Evolutionary conservation across 2,329 filamentous ascomycete genomes (phyloP).

Genomic region (Cladosporium austrohemisphaericum): DNA sequence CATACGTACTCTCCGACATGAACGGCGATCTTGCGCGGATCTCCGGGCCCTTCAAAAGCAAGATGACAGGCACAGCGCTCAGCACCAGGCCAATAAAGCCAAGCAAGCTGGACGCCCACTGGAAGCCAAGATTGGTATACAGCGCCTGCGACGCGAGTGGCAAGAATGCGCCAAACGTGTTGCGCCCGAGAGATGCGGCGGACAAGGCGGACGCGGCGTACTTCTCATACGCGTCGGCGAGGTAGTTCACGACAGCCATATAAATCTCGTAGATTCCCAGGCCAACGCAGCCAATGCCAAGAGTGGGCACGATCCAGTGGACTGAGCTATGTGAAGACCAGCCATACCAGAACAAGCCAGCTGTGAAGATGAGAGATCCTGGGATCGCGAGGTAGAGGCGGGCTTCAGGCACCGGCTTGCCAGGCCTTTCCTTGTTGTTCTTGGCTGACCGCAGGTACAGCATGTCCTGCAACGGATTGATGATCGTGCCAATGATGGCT

Average conservation of each 20-base stretch:
- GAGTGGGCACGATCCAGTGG: slow-evolving; percentile 39
- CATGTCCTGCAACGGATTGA: slow-evolving; percentile 16
- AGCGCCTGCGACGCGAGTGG: slow-evolving; percentile 30
- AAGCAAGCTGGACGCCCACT: slow-evolving; percentile 33
- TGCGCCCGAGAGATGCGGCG: slow-evolving; percentile 36
- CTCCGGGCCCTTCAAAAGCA: slow-evolving; percentile 30
- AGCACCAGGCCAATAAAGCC: slow-evolving; percentile 43
- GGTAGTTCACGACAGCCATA: slow-evolving; percentile 44
- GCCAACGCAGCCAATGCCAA: slow-evolving; percentile 30
- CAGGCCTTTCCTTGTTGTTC: slow-evolving; percentile 17
- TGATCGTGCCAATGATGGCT: slow-evolving; percentile 32
- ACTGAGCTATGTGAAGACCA: slow-evolving; percentile 48
- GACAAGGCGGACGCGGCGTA: slow-evolving; percentile 29
- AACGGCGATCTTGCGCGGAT: slow-evolving; percentile 29
- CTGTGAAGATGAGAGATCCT: slow-evolving; percentile 46
- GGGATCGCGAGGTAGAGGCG: slow-evolving; percentile 49
- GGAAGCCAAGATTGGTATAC: slow-evolving; percentile 34
- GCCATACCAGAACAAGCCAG: slow-evolving; percentile 51
- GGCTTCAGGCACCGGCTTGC: slow-evolving; percentile 34
- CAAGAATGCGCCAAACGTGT: slow-evolving; percentile 34
- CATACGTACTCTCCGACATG: slow-evolving; percentile 27
- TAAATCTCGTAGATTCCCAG: slow-evolving; percentile 43
- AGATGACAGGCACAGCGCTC: slow-evolving; percentile 32
- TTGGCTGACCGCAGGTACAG: slow-evolving; percentile 20
- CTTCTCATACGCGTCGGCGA: slow-evolving; percentile 40